These are phyloP conservation scores for Leucosporidium yakuticum DNA, from an alignment of 768 basidiomycete genomes.

Conservation along the genomic window DNA sequence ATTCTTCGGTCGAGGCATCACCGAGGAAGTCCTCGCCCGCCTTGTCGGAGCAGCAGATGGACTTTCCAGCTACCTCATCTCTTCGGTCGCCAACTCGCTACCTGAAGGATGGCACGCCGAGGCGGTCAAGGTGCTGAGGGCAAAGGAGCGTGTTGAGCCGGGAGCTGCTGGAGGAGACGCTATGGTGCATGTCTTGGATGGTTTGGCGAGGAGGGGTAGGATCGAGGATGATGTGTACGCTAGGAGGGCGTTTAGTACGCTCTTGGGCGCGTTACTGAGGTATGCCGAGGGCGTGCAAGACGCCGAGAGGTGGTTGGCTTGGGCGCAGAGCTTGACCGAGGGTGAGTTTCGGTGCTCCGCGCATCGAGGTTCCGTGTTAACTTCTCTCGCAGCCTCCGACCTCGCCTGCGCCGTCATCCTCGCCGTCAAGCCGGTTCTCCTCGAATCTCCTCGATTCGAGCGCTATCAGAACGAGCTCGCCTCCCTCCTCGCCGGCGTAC, in stretches of 20 bases:
- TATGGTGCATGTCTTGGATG: slow-evolving; percentile 33
- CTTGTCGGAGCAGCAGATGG: slow-evolving; percentile 20
- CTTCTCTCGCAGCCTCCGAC: slow-evolving; percentile 57
- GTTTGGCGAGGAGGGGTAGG: slow-evolving; percentile 1
- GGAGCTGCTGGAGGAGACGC: slow-evolving; percentile 32
- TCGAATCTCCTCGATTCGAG: slow-evolving; percentile 66
- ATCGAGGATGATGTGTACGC: slow-evolving; percentile 52
- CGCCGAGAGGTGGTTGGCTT: slow-evolving; percentile 67
- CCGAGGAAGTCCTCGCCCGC: slow-evolving; percentile 25
- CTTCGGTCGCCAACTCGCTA: slow-evolving; percentile 48
- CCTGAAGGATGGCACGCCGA: slow-evolving; percentile 49
- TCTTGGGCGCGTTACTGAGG: slow-evolving; percentile 56
- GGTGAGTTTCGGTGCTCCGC: neutral
- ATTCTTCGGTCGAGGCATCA: slow-evolving; percentile 29
- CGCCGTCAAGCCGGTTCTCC: slow-evolving; percentile 57
- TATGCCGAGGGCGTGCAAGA: slow-evolving; percentile 56
- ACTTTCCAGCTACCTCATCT: slow-evolving; percentile 56
- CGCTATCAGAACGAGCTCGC: slow-evolving; percentile 86
- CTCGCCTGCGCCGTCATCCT: slow-evolving; percentile 62
- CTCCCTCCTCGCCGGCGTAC: slow-evolving; percentile 65
- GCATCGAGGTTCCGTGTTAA: slow-evolving; percentile 1
- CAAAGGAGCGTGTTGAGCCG: slow-evolving; percentile 10
- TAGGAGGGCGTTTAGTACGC: slow-evolving; percentile 55
- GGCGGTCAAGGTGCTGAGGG: slow-evolving; percentile 17
- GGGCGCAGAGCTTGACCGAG: slow-evolving; percentile 54